Evolutionary conservation across 208 protist species (phyloP), one percentile per base, ranked within the genome.

Genomic region (Spongospora subterranea): DNA sequence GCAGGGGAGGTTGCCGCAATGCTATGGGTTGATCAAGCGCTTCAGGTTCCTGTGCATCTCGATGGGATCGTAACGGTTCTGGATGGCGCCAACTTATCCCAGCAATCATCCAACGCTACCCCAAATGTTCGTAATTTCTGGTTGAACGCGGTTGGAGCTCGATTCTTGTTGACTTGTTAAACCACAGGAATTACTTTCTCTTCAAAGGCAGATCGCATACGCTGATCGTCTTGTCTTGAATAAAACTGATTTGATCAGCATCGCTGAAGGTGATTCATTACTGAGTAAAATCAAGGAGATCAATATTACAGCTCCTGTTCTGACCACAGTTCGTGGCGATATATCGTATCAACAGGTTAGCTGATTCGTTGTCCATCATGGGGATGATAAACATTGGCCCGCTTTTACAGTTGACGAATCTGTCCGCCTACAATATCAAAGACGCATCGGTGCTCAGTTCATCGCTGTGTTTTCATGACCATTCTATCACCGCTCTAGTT

Each of bases 21-120:
- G 13, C 40, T 82, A 20, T 82, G 71, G 71, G 71, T 82, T 82
- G 71, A 82, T 82, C 17, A 82, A 82, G 71, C 6, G 6, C 71
- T 82, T 6, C 35, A 82, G 71, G 11, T 82, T 17, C 17, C 17
- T 13, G 40, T 82, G 6, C 71, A 82, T 82, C 71, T 82, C 40
- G 71, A 82, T 43, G 6, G 17, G 6, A 35, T 82, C 35, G 13
- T 82, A 6, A 82, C 71, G 6, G 71, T 82, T 82, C 35, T 82
- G 6, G 71, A 82, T 82, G 71, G 35, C 13, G 17, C 6, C 17
- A 20, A 82, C 35, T 35, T 35, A 45, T n/a, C 40, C 13, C 6
- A 82, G 13, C 71, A 82, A n/a, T n/a, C 35, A 43, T 60, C 50
- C 24, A 39, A n/a, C 35, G 71, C 71, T 20, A 40, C 71, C 35